These are phyloP conservation scores for Teratosphaeria nubilosa DNA, from an alignment of 2,329 filamentous ascomycete species.

Conservation along the genomic window DNA sequence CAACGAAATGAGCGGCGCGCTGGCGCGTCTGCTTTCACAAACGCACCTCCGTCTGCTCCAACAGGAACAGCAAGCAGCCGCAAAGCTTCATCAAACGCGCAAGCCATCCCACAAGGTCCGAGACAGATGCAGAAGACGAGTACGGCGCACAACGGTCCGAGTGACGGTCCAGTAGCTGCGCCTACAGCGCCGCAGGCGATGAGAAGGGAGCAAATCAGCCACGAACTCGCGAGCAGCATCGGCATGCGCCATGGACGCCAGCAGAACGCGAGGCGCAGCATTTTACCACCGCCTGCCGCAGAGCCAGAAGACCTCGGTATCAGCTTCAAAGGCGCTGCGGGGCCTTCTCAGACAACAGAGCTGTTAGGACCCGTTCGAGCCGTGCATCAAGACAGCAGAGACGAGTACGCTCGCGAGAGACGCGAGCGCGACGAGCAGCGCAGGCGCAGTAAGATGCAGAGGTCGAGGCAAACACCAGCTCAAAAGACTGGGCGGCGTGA, in stretches of 20 bases:
- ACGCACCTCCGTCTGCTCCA: too few relatives aligned
- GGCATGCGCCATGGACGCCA: too few relatives aligned
- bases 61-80: neutral
- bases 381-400: neutral
- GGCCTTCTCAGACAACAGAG: neutral
- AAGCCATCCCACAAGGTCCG: neutral
- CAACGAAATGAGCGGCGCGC: neutral
- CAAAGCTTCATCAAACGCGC: neutral
- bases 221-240: too few relatives aligned
- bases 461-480: too few relatives aligned
- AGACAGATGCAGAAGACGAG: neutral
- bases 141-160: too few relatives aligned
- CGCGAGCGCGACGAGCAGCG: neutral
- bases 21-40: too few relatives aligned
- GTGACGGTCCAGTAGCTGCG: neutral
- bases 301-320: neutral
- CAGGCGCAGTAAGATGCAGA: neutral
- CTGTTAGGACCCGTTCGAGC: too few relatives aligned
- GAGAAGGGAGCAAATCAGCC: neutral
- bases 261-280: too few relatives aligned
- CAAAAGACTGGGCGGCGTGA: too few relatives aligned
- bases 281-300: too few relatives aligned
- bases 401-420: neutral
- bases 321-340: neutral
- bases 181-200: neutral